Conservation (phyloP, 1,139 yeast species). For the Lodderomyces parapsilosis region DNA sequence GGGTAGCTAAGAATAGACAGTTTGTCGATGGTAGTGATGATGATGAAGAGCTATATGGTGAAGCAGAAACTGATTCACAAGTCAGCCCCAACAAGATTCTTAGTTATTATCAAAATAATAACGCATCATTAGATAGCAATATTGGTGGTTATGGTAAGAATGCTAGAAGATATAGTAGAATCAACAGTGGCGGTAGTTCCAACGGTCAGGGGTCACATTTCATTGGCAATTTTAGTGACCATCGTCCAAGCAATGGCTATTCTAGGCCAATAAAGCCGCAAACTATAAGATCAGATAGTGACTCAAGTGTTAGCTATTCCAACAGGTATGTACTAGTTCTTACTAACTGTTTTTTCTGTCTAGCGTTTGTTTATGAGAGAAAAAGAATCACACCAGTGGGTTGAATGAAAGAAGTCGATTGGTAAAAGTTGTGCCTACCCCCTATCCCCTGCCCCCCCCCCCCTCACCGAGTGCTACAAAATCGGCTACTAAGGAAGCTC, state of each 20-base stretch:
- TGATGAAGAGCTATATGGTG: constrained; percentile 22
- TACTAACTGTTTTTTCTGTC: background rate
- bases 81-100: constrained; percentile 6
- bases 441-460: too few relatives aligned
- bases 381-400: too few relatives aligned
- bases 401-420: too few relatives aligned
- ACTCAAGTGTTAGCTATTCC: constrained; percentile 38
- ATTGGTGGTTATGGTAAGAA: background rate
- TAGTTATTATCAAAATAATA: constrained; percentile 6
- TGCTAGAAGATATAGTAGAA: constrained; percentile 1
- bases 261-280: constrained; percentile 26
- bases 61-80: constrained; percentile 2
- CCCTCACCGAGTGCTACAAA: too few relatives aligned
- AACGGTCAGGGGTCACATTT: background rate
- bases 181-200: constrained; percentile 1
- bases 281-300: constrained; percentile 37
- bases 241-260: background rate
- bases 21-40: constrained; percentile 46
- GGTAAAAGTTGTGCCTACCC: too few relatives aligned
- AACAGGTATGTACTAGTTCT: constrained; percentile 27
- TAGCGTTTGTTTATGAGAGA: background rate
- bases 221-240: background rate
- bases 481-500: too few relatives aligned
- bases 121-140: constrained; percentile 5
- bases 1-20: constrained; percentile 51